Evolutionary conservation across 306 rosid species (phyloP), one percentile per base, ranked within the genome.

Genomic region (Purshia tridentata): DNA sequence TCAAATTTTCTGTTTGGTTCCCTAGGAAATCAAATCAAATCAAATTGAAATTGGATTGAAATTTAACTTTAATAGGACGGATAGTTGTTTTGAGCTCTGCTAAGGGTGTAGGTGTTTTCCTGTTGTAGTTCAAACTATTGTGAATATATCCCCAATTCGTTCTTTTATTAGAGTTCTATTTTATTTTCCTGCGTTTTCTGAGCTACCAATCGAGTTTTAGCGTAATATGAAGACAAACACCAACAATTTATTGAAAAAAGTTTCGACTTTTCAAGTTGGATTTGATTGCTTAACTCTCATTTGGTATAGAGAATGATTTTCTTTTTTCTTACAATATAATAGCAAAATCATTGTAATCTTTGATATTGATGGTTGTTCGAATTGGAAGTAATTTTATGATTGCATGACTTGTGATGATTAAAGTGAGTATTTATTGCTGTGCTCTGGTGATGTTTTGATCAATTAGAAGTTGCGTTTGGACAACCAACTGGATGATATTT

Each of bases 251-350:
- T 66, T 57, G 41, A 41, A 18, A 51, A 29, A 69, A 40, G 70
- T 69, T 1, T 29, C 22, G 52, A 52, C 11, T 47, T 53, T 13
- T 42, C 16, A 15, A 42, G 16, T 40, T 20, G 54, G 37, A 62
- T 15, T 53, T 74, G n/a, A 65, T 65, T n/a, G 67, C 42, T 53
- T 56, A 57, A 56, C 39, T 75, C 49, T 20, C 47, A 35, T 55
- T 48, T 18, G 64, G 62, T 20, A 42, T 63, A 18, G 47, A 52
- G 44, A 6, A 69, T 4, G 15, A 23, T 15, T 15, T 13, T 65
- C 50, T 6, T 20, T 20, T 61, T n/a, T 20, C 9, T 16, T 40
- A 16, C 49, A 40, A 62, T 63, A 16, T 20, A 19, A 55, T 20
- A 37, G 37, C 6, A 53, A n/a, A 53, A n/a, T 49, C n/a, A 52